Conservation (phyloP, 306 rosid species). For the Styphnolobium japonicum region DNA sequence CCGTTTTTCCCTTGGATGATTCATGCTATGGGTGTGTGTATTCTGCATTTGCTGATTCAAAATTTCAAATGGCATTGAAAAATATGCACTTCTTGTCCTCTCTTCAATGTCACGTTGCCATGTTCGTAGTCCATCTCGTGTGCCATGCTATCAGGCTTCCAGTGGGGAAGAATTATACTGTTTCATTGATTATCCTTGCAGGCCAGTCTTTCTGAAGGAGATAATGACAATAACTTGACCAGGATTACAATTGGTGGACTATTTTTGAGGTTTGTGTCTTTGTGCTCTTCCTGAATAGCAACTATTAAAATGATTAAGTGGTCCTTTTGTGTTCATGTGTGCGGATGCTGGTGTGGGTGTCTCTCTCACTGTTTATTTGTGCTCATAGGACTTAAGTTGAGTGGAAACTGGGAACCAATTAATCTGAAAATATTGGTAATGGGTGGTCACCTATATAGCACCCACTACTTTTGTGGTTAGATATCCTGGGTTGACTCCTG, state of each 20-base stretch:
- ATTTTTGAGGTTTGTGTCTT: slow-evolving; percentile 64
- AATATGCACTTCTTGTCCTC: slow-evolving; percentile 9
- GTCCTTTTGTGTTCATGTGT: neutral
- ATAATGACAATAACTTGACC: slow-evolving; percentile 65
- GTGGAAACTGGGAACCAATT: neutral
- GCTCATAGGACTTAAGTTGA: neutral
- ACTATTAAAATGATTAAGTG: neutral
- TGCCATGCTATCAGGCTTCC: slow-evolving; percentile 13
- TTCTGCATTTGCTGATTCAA: slow-evolving; percentile 2
- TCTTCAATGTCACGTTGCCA: slow-evolving; percentile 2
- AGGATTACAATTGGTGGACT: slow-evolving; percentile 74
- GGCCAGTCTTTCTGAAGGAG: slow-evolving; percentile 79
- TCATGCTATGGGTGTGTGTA: neutral
- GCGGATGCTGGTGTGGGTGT: neutral
- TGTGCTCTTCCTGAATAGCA: neutral
- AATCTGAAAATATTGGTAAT: slow-evolving; percentile 19
- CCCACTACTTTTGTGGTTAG: neutral
- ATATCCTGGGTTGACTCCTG: neutral
- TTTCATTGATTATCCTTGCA: slow-evolving; percentile 38
- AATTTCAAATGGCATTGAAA: neutral
- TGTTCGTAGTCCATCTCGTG: neutral
- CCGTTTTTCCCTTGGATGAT: neutral
- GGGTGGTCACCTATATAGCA: neutral
- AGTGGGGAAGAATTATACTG: slow-evolving; percentile 18
- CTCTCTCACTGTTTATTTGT: neutral